These are phyloP conservation scores for Orbilia blumenaviensis DNA, from an alignment of 2,329 filamentous ascomycete genomes.

Conservation along the genomic window DNA sequence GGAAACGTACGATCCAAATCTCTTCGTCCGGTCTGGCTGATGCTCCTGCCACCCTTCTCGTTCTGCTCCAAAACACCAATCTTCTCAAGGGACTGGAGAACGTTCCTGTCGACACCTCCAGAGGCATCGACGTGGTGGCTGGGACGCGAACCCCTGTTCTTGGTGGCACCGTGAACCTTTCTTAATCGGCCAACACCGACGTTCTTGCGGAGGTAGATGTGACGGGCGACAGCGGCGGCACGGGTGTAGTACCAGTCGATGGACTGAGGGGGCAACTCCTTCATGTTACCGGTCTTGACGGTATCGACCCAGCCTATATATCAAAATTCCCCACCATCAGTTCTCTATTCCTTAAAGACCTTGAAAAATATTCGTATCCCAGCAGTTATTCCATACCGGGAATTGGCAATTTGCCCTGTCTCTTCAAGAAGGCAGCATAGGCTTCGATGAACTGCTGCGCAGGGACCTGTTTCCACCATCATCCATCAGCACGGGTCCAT, in stretches of 20 bases:
- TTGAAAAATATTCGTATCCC: background rate
- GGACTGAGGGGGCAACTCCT: conserved; percentile 97
- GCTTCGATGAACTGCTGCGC: conserved; percentile 88
- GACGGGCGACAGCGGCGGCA: conserved; percentile 92
- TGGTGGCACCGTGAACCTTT: conserved; percentile 94
- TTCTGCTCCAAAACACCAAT: conserved; percentile 97
- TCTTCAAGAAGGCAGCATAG: conserved; percentile 90
- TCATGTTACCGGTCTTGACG: conserved; percentile 96
- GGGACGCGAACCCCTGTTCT: conserved; percentile 94
- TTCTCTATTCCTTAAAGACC: background rate
- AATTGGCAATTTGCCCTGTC: conserved; percentile 90
- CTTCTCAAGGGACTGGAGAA: conserved; percentile 98
- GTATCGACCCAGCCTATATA: conserved; percentile 93
- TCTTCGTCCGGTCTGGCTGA: conserved; percentile 97
- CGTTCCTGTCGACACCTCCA: conserved; percentile 95
- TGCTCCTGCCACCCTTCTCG: conserved; percentile 96
- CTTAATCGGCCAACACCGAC: conserved; percentile 97
- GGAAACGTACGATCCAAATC: conserved; percentile 83
- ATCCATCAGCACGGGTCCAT: conserved; percentile 13
- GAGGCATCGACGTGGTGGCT: conserved; percentile 95
- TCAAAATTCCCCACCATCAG: conserved; percentile 1
- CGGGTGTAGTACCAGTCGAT: conserved; percentile 96
- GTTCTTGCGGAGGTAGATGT: conserved; percentile 99
- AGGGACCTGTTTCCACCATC: conserved; percentile 63
- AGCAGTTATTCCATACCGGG: conserved; percentile 71